Evolutionary conservation across 306 rosid genomes (phyloP).

Genomic region (Rosa chinensis): DNA sequence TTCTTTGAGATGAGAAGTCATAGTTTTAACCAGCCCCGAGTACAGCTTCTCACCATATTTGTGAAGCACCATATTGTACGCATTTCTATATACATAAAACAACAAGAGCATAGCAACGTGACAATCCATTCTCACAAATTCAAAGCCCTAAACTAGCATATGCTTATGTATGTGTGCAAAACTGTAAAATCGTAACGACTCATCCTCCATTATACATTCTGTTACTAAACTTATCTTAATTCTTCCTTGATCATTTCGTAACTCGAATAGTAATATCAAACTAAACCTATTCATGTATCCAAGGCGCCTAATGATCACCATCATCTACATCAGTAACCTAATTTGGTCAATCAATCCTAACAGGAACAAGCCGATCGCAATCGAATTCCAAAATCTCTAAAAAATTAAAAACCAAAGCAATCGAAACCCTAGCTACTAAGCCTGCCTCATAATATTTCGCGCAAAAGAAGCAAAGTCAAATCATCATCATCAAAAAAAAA

Average conservation of each 20-base stretch:
- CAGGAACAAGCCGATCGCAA: background rate
- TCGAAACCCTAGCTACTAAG: background rate
- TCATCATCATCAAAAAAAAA: background rate
- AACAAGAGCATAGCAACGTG: slow-evolving; percentile 21
- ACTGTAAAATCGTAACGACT: too few relatives aligned
- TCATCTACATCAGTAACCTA: background rate
- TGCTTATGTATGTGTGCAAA: too few relatives aligned
- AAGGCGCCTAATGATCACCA: background rate
- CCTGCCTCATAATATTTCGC: background rate
- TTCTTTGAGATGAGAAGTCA: slow-evolving; percentile 68
- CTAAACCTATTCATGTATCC: background rate
- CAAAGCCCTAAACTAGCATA: background rate
- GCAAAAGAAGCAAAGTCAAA: background rate
- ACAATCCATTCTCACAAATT: background rate
- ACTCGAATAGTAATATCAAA: background rate
- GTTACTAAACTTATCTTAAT: background rate
- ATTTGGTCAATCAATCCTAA: background rate
- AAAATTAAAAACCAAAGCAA: background rate
- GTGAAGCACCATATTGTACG: slow-evolving; percentile 98
- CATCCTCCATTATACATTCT: too few relatives aligned
- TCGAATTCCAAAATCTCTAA: background rate
- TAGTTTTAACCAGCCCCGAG: slow-evolving; percentile 69
- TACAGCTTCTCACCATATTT: slow-evolving; percentile 90
- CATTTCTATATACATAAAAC: slow-evolving; percentile 64
- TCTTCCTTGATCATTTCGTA: background rate